Percentiles rank a stretch among this genome's conserved stretches.
phyloP scores from a whole-genome alignment of 208 protist species.

The Trypanosoma cruzi region DNA sequence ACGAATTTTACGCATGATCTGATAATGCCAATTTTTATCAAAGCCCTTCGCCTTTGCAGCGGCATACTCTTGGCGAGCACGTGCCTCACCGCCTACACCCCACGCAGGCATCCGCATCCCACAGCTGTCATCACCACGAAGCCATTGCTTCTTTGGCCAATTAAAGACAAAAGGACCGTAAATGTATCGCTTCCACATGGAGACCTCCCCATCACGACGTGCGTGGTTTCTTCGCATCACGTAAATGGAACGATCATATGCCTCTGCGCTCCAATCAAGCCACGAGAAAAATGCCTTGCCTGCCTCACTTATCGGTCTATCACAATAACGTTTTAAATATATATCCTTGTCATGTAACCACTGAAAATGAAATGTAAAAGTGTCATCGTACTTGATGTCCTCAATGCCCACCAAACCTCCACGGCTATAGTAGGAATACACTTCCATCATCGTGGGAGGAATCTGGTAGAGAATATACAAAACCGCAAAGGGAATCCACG shows the following conservation, averaged over 20 bases:
- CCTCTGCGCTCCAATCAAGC: conserved; percentile 89
- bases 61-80: conserved; percentile 74
- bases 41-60: conserved; percentile 80
- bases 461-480: conserved; percentile 91
- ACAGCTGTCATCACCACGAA: conserved; percentile 84
- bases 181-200: conserved; percentile 72
- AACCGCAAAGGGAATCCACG: conserved; percentile 85
- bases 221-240: conserved; percentile 75
- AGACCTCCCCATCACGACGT: conserved; percentile 68
- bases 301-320: conserved; percentile 83
- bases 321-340: conserved; percentile 90
- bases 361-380: conserved; percentile 60
- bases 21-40: conserved; percentile 91
- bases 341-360: conserved; percentile 74
- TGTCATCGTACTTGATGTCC: conserved; percentile 89
- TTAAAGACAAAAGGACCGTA: conserved; percentile 92
- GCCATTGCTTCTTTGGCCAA: conserved; percentile 90
- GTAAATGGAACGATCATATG: conserved; percentile 87
- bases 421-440: conserved; percentile 91
- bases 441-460: conserved; percentile 90
- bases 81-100: conserved; percentile 83
- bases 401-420: conserved; percentile 82
- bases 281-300: conserved; percentile 87
- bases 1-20: conserved; percentile 90
- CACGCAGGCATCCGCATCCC: conserved; percentile 73